A percentile compares a stretch with the other conserved stretches of the same genome.
These are phyloP conservation scores for Selaginella moellendorffii DNA, from an alignment of 75 land plant genomes.

Conservation along the genomic window DNA sequence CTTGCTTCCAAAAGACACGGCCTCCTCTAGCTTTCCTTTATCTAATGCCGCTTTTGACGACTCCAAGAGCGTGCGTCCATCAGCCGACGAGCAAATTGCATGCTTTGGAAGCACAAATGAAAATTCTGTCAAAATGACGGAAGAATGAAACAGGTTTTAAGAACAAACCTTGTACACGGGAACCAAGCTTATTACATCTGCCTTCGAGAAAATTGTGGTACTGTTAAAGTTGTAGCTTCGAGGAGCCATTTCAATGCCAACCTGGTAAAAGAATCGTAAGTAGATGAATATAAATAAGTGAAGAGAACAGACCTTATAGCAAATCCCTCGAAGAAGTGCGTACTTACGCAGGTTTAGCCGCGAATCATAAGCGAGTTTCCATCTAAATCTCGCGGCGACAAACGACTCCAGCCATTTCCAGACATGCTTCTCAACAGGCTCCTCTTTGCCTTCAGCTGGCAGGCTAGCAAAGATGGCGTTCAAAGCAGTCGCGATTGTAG, in stretches of 20 bases:
- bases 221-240: slow-evolving; percentile 1
- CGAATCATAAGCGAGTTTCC: slow-evolving; percentile 1
- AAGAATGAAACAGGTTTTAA: too few relatives aligned
- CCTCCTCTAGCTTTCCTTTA: slow-evolving; percentile 6
- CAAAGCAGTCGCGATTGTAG: background rate
- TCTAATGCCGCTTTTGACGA: slow-evolving; percentile 7
- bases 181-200: slow-evolving; percentile 3
- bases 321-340: slow-evolving; percentile 8
- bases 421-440: background rate
- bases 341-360: slow-evolving; percentile 1
- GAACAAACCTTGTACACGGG: slow-evolving; percentile 6
- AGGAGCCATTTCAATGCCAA: slow-evolving; percentile 7
- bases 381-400: background rate
- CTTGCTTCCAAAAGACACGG: background rate
- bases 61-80: slow-evolving; percentile 6
- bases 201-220: slow-evolving; percentile 1
- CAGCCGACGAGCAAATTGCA: slow-evolving; percentile 4
- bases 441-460: background rate
- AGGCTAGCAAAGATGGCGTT: slow-evolving; percentile 7
- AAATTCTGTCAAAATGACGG: too few relatives aligned
- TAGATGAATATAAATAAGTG: background rate
- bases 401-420: slow-evolving; percentile 5
- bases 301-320: background rate
- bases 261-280: too few relatives aligned
- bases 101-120: too few relatives aligned